Conservation (phyloP, 2,329 filamentous ascomycete species). For the Colletotrichum australisinense region DNA sequence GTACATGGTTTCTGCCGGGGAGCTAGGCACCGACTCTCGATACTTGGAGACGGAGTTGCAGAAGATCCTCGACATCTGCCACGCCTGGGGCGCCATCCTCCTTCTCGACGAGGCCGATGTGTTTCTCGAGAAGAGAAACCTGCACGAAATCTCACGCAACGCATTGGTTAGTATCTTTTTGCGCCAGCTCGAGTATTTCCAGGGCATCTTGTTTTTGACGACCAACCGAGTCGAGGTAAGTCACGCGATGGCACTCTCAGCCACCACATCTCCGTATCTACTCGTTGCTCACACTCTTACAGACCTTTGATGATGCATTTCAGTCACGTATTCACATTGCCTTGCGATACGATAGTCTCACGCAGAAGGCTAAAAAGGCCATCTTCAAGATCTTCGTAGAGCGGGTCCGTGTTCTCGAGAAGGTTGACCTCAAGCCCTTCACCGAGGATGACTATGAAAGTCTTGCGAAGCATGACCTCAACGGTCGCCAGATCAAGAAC, state of each 20-base stretch:
- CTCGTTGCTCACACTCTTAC: background rate
- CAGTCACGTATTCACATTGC: constrained; percentile 89
- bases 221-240: constrained; percentile 80
- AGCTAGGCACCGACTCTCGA: constrained; percentile 70
- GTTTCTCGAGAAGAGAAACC: constrained; percentile 84
- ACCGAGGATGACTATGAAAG: constrained; percentile 74
- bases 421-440: constrained; percentile 68
- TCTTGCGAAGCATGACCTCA: constrained; percentile 74
- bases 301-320: constrained; percentile 90
- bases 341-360: constrained; percentile 81
- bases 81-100: constrained; percentile 87
- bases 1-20: constrained; percentile 32
- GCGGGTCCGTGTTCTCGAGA: constrained; percentile 74
- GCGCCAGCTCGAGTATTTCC: constrained; percentile 89
- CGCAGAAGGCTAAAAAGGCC: constrained; percentile 76
- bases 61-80: constrained; percentile 87
- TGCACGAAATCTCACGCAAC: constrained; percentile 87
- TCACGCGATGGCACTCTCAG: too few species aligned
- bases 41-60: constrained; percentile 82
- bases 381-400: constrained; percentile 90
- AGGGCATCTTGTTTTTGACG: constrained; percentile 89
- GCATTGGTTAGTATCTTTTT: constrained; percentile 89
- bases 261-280: background rate
- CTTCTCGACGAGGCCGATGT: constrained; percentile 89
- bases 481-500: constrained; percentile 84